A percentile compares a stretch with the other conserved stretches of the same genome.
Evolutionary conservation across 192 early-diverging fungal genomes (phyloP).

Genomic region (Phycomyces blakesleeanus): DNA sequence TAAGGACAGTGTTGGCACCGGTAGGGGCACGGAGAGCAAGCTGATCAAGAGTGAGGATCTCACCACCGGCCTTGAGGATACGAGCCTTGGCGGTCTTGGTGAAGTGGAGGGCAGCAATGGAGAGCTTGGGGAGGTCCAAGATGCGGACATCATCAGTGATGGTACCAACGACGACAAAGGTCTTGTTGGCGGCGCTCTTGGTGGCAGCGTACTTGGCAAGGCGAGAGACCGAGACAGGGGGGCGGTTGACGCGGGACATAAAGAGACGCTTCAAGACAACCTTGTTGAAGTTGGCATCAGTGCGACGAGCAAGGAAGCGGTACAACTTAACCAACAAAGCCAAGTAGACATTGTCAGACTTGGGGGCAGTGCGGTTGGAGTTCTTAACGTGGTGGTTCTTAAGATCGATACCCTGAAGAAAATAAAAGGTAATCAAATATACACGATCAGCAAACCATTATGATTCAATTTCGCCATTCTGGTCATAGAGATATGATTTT

Average conservation of each 20-base stretch:
- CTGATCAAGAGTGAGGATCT: conserved; percentile 97
- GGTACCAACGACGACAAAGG: conserved; percentile 91
- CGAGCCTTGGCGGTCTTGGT: conserved; percentile 93
- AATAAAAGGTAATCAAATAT: too few species aligned
- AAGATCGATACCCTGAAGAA: conserved; percentile 91
- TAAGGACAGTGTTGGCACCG: conserved; percentile 88
- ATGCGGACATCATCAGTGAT: conserved; percentile 95
- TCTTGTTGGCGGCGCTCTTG: conserved; percentile 66
- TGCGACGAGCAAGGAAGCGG: conserved; percentile 97
- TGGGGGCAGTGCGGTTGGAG: conserved; percentile 78
- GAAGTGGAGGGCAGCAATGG: conserved; percentile 91
- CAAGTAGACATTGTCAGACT: conserved; percentile 95
- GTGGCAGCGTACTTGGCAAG: conserved; percentile 75
- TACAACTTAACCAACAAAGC: conserved; percentile 98
- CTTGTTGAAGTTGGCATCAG: conserved; percentile 97
- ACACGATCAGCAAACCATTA: too few species aligned
- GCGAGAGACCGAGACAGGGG: conserved; percentile 89
- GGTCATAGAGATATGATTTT: too few species aligned
- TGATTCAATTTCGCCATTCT: too few species aligned
- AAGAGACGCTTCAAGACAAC: conserved; percentile 95
- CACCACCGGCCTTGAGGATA: conserved; percentile 97
- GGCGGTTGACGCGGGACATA: conserved; percentile 96
- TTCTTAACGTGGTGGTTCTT: conserved; percentile 98
- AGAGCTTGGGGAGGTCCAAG: conserved; percentile 89
- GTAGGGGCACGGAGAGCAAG: conserved; percentile 95